phyloP scores from a whole-genome alignment of 225 moss, liverwort and hornwort species.

The Physcomitrellopsis africana region DNA sequence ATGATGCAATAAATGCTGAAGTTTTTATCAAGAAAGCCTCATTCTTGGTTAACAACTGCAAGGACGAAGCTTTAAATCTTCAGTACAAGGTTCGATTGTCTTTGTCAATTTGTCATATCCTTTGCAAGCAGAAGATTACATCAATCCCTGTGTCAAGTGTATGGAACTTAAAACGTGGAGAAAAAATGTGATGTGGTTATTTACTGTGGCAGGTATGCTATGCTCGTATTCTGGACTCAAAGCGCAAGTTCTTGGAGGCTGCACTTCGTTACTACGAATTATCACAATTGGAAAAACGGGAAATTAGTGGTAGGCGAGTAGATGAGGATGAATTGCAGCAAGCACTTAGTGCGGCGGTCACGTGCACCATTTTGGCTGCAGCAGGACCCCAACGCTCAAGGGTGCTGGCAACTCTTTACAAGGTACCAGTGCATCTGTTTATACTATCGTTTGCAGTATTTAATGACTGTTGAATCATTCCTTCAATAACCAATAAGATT shows the following conservation, averaged over 20 bases:
- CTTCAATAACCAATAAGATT: not conserved
- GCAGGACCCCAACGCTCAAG: constrained; percentile 98
- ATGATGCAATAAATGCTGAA: constrained; percentile 97
- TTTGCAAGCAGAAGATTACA: constrained; percentile 10
- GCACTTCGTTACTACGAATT: constrained; percentile 98
- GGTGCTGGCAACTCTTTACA: constrained; percentile 98
- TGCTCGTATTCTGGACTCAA: constrained; percentile 94
- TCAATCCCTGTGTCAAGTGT: constrained; percentile 9
- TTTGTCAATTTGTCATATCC: constrained; percentile 11
- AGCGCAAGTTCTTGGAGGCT: constrained; percentile 98
- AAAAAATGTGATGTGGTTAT: constrained; percentile 20
- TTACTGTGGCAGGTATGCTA: constrained; percentile 84
- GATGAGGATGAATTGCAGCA: constrained; percentile 98
- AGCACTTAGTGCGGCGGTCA: constrained; percentile 96
- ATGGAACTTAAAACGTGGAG: constrained; percentile 13
- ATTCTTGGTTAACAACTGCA: constrained; percentile 93
- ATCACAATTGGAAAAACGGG: constrained; percentile 96
- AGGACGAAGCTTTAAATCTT: constrained; percentile 92
- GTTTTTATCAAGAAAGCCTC: constrained; percentile 98
- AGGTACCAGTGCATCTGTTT: constrained; percentile 47
- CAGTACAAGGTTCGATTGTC: constrained; percentile 80
- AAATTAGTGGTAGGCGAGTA: constrained; percentile 93
- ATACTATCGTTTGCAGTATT: not conserved
- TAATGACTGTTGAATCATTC: not conserved
- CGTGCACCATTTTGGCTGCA: constrained; percentile 98